Evolutionary conservation across 768 basidiomycete genomes (phyloP).

Genomic region (Naganishia antarctica): DNA sequence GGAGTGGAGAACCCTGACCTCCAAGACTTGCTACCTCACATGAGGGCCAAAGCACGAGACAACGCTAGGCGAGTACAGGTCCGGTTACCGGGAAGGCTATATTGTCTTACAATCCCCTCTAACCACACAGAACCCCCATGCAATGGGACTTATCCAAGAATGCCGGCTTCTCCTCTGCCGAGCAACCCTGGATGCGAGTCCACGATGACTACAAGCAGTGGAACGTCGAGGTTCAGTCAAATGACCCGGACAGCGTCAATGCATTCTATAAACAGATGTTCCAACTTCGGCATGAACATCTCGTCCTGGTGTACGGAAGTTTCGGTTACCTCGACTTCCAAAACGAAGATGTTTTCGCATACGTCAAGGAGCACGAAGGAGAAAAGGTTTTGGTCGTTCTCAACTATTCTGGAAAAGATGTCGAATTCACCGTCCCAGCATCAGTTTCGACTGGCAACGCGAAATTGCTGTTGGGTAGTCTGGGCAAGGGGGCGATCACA

Average conservation of each 20-base stretch:
- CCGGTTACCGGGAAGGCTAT: neutral
- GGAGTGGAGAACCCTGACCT: constrained; percentile 56
- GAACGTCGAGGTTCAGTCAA: constrained; percentile 57
- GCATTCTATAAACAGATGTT: constrained; percentile 63
- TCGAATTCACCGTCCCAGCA: constrained; percentile 9
- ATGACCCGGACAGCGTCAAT: constrained; percentile 57
- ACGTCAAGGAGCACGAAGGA: constrained; percentile 41
- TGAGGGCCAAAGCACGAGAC: constrained; percentile 65
- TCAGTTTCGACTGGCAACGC: constrained; percentile 12
- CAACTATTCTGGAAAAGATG: constrained; percentile 38
- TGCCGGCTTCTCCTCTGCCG: constrained; percentile 61
- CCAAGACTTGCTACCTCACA: constrained; percentile 58
- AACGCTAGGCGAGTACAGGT: constrained; percentile 56
- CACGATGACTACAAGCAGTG: constrained; percentile 62
- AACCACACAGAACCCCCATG: constrained; percentile 1
- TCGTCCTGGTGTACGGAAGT: constrained; percentile 62
- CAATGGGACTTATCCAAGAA: constrained; percentile 60
- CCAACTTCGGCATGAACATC: constrained; percentile 55
- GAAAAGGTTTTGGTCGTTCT: constrained; percentile 43
- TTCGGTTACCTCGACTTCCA: constrained; percentile 55
- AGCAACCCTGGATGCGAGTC: constrained; percentile 67
- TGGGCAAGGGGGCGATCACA: constrained; percentile 19
- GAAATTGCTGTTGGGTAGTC: constrained; percentile 2
- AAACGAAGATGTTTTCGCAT: constrained; percentile 59
- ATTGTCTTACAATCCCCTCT: neutral